Evolutionary conservation across 2,329 filamentous ascomycete genomes (phyloP).

Genomic region (Dothistroma pini): DNA sequence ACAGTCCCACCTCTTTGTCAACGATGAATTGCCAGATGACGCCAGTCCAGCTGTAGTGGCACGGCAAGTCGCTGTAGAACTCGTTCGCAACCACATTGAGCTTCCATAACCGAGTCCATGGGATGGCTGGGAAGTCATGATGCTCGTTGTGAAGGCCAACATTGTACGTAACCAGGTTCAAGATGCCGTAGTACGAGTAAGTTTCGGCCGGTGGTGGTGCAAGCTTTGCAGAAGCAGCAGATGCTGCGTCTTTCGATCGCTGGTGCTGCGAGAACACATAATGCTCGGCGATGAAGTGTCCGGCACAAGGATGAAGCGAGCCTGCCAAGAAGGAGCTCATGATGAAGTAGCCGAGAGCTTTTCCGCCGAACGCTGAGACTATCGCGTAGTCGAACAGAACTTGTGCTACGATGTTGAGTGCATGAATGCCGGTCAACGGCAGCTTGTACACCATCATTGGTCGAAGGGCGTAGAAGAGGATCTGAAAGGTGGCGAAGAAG

Average conservation of each 20-base stretch:
- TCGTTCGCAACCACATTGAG: constrained; percentile 78
- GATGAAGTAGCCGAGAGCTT: constrained; percentile 76
- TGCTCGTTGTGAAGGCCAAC: constrained; percentile 98
- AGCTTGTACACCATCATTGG: constrained; percentile 93
- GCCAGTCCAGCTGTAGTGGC: constrained; percentile 84
- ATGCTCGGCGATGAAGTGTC: constrained; percentile 98
- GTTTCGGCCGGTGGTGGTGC: constrained; percentile 71
- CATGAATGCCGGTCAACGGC: constrained; percentile 80
- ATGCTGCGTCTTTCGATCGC: constrained; percentile 40
- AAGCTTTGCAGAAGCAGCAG: constrained; percentile 44
- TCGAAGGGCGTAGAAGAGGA: constrained; percentile 95
- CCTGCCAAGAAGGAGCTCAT: constrained; percentile 91
- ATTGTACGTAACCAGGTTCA: constrained; percentile 94
- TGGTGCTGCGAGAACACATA: constrained; percentile 55
- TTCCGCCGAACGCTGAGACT: constrained; percentile 56
- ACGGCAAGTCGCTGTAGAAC: constrained; percentile 85
- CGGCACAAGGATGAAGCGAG: constrained; percentile 87
- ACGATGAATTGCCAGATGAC: constrained; percentile 95
- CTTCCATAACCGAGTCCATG: constrained; percentile 81
- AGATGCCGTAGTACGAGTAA: constrained; percentile 90
- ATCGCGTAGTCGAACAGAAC: constrained; percentile 71
- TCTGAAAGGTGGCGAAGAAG: constrained; percentile 99
- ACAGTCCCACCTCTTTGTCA: constrained; percentile 84
- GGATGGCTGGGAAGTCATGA: constrained; percentile 95
- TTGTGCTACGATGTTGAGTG: constrained; percentile 75